Evolutionary conservation across 225 moss, liverwort and hornwort species (phyloP), one percentile per base, ranked within the genome.

Genomic region (Physcomitrellopsis africana): DNA sequence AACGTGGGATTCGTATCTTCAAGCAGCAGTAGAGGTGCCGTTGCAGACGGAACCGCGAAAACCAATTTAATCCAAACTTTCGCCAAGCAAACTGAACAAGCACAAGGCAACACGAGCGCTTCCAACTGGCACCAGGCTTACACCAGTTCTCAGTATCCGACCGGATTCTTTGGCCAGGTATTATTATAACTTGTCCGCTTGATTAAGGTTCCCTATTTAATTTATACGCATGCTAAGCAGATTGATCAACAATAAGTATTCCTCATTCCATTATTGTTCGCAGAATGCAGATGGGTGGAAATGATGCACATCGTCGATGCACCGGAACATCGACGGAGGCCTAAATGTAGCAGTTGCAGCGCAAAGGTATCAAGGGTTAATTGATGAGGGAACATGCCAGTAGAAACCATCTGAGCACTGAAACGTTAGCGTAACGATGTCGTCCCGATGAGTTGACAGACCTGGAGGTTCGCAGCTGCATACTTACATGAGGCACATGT

Each of bases 201-300:
- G 13, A n/a, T 55, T 10, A 10, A 51, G 26, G 19, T 16, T 17
- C 52, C 32, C 32, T 37, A 5, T 37, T 37, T 37, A 4, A 37
- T 37, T 37, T 37, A 7, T 37, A 37, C 32, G 7, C 4, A 29
- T 16, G 15, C 23, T 37, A 13, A 17, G 57, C 29, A 51, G 46
- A 65, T 59, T 61, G 2, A 32, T 4, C 5, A 37, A 37, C 32
- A 37, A 0, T 4, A 37, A 37, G 24, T 24, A 24, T 24, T 24
- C 24, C 78, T 71, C 61, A 76, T 68, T 19, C 46, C 59, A 45
- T 64, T 72, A 53, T 46, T 75, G 53, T 76, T 72, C 67, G 76
- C 84, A 81, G 81, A 81, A 41, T 81, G 78, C 84, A 86, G 86
- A 78, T 83, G 80, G 67, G 57, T 83, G 86, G 86, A 83, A 80